These are phyloP conservation scores for Irpex lacteus DNA, from an alignment of 1,284 basidiomycete species.

Conservation along the genomic window DNA sequence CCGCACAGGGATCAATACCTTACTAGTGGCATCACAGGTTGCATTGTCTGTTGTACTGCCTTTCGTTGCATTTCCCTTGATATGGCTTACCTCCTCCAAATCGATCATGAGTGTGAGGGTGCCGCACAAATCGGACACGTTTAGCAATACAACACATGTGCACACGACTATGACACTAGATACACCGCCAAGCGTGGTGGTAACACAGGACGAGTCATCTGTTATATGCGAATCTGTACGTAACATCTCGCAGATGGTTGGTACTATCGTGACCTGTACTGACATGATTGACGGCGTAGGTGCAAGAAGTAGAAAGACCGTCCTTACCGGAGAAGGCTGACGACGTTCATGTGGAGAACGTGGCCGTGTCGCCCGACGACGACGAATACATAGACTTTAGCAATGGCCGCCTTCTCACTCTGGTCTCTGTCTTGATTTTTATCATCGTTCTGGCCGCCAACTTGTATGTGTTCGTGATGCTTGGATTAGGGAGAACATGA, in stretches of 20 bases:
- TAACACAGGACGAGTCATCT: background rate
- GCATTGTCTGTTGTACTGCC: constrained; percentile 85
- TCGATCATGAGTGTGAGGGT: constrained; percentile 64
- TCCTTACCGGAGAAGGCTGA: constrained; percentile 18
- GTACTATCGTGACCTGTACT: background rate
- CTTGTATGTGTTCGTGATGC: constrained; percentile 53
- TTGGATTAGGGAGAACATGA: constrained; percentile 33
- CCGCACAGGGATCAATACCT: constrained; percentile 68
- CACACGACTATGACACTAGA: background rate
- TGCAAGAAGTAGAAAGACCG: background rate
- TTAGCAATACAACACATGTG: background rate
- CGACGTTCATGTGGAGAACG: constrained; percentile 13
- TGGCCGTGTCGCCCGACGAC: constrained; percentile 13
- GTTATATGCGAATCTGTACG: background rate
- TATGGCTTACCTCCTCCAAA: constrained; percentile 72
- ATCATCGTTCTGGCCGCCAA: constrained; percentile 67
- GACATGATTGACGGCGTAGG: constrained; percentile 2
- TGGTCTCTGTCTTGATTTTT: constrained; percentile 57
- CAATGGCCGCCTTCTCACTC: constrained; percentile 52
- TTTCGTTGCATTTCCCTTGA: constrained; percentile 78
- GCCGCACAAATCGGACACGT: constrained; percentile 15
- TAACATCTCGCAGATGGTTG: background rate
- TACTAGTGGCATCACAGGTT: constrained; percentile 89
- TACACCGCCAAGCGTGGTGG: background rate
- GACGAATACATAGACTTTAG: constrained; percentile 54